Base-by-base conservation (phyloP, 1,139 yeast species). In the Entelexis sorbosivorans region DNA sequence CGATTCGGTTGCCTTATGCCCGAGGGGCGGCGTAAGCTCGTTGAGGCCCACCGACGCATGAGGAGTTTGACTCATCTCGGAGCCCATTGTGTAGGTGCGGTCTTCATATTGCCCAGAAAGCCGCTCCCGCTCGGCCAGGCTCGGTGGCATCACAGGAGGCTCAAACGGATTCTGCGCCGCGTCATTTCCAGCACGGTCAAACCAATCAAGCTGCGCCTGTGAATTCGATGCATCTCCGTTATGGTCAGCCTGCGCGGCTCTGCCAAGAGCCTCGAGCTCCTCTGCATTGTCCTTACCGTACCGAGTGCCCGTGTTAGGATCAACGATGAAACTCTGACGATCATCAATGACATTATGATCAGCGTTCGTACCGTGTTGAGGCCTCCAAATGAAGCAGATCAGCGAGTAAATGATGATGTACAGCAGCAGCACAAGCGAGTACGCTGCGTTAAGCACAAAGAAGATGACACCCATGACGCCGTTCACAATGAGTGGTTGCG, bases 351-450 rank as follows among this genome's bases (percentile, higher is more conserved):
- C 84, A 60, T 95, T 95, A 29, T 56, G 59, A 70, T 85, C 88
- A 69, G 86, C 86, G 63, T 95, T 76, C n/a, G 91, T 78, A 67
- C 89, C 97, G 54, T 96, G 96, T 66, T 88, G 88, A 67, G 84
- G 82, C 40, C 87, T 63, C 62, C 88, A 68, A 0, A 95, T 95
- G 61, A 87, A 71, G 52, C 60, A 55, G 13, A 80, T 73, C 68
- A 91, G 81, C 14, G 95, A 84, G 43, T 87, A 79, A 61, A 89
- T 82, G 50, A 95, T 81, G 51, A 68, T 67, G 73, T 87, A 84
- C 51, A 91, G 70, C 64, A 91, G 72, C 65, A 91, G 73, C 64
- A 86, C 76, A 59, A 87, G 73, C 6, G 98, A 94, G 69, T 87
- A 87, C 0, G 79, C 84, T 0, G 97, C 97, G 67, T 91, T 91